phyloP scores from a whole-genome alignment of 1,284 basidiomycete species.

The Tilletia caries region DNA sequence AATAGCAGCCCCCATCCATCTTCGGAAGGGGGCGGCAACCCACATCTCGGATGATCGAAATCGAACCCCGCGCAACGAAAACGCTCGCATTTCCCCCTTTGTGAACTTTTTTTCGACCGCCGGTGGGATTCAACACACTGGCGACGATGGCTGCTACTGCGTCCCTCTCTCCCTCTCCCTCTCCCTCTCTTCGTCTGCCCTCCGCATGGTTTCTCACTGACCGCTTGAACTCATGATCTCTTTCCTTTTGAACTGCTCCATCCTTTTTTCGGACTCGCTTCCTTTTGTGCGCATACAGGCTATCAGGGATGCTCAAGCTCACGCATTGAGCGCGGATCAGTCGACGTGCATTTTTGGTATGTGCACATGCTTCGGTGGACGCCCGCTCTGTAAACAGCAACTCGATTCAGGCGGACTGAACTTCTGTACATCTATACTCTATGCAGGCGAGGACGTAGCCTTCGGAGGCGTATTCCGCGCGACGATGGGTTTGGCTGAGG shows the following conservation, averaged over 20 bases:
- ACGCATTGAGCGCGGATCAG: constrained; percentile 61
- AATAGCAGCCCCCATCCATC: no score
- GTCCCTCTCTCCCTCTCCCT: neutral
- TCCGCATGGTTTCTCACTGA: neutral
- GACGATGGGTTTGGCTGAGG: constrained; percentile 84
- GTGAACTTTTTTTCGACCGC: neutral
- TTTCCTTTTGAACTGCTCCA: no score
- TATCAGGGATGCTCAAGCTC: constrained; percentile 44
- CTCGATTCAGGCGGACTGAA: neutral
- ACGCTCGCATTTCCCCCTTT: neutral
- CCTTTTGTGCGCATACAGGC: constrained; percentile 25
- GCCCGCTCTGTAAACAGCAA: constrained; percentile 45
- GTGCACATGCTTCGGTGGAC: neutral
- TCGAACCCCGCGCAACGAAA: constrained; percentile 1
- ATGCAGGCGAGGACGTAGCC: constrained; percentile 33
- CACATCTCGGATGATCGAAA: no score
- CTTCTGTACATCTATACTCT: neutral
- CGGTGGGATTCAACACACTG: neutral
- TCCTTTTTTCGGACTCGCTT: neutral
- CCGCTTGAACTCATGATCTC: no score
- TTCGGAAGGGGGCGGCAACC: no score
- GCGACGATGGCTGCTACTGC: neutral
- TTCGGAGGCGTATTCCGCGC: constrained; percentile 91
- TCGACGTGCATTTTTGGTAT: constrained; percentile 86
- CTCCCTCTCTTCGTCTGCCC: neutral